Percentiles rank a stretch among this genome's conserved stretches.
Conservation (phyloP, 768 basidiomycete species). For the Leccinum incarnatum region DNA sequence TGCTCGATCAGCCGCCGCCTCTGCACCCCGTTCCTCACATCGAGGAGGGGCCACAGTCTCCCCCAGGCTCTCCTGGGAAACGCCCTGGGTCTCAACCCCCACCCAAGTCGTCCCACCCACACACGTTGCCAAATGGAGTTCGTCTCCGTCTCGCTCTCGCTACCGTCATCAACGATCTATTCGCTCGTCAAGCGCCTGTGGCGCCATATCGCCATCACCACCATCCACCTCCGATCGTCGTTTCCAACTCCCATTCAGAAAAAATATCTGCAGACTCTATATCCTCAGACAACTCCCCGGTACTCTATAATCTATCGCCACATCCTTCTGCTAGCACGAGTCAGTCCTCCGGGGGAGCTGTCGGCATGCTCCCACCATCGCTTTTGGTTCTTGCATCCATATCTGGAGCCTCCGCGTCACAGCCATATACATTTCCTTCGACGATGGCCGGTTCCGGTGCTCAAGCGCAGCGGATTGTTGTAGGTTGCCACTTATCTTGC, state of each 20-base stretch:
- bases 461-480: conserved; percentile 12
- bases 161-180: conserved; percentile 79
- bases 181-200: conserved; percentile 63
- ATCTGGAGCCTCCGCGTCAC: conserved; percentile 18
- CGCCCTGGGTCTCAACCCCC: conserved; percentile 23
- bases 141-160: conserved; percentile 72
- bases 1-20: conserved; percentile 78
- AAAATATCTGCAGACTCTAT: conserved; percentile 23
- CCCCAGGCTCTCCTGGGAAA: conserved; percentile 48
- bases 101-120: conserved; percentile 44
- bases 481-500: conserved; percentile 6
- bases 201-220: conserved; percentile 35
- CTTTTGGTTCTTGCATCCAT: conserved; percentile 29
- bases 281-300: conserved; percentile 25
- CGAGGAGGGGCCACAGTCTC: conserved; percentile 51
- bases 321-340: conserved; percentile 23
- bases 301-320: conserved; percentile 20
- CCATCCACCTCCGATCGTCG: conserved; percentile 35
- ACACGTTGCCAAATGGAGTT: conserved; percentile 77
- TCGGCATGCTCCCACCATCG: conserved; percentile 29
- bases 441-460: conserved; percentile 1
- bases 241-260: conserved; percentile 27
- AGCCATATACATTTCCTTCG: conserved; percentile 8
- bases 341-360: conserved; percentile 14
- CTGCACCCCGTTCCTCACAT: conserved; percentile 46